Conservation (phyloP, 2,329 filamentous ascomycete species). For the Sclerotinia glacialis region DNA sequence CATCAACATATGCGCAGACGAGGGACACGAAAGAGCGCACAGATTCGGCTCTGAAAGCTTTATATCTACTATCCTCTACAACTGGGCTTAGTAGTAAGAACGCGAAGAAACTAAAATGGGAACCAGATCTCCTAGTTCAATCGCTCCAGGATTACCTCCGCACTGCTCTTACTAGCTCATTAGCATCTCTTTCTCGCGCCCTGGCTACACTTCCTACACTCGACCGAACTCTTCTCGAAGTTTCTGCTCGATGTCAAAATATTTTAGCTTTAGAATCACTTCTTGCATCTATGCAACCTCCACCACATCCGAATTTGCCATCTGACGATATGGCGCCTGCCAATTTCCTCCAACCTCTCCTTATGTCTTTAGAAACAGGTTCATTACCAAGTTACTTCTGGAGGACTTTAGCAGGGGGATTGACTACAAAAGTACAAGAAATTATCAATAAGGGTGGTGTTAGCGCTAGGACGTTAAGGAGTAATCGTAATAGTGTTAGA, state of each 20-base stretch:
- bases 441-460: constrained; percentile 80
- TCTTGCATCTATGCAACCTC: constrained; percentile 64
- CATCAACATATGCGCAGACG: constrained; percentile 58
- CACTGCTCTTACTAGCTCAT: constrained; percentile 73
- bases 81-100: constrained; percentile 44
- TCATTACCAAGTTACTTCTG: constrained; percentile 91
- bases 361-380: constrained; percentile 78
- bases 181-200: constrained; percentile 70
- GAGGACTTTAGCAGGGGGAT: constrained; percentile 76
- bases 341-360: constrained; percentile 67
- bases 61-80: constrained; percentile 79
- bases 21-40: constrained; percentile 75
- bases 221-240: constrained; percentile 77
- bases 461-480: constrained; percentile 73
- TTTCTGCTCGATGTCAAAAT: constrained; percentile 83
- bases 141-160: constrained; percentile 80
- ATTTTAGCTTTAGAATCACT: constrained; percentile 83
- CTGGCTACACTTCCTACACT: constrained; percentile 77
- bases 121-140: constrained; percentile 69
- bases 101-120: constrained; percentile 45
- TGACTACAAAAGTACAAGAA: constrained; percentile 77
- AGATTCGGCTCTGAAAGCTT: constrained; percentile 68
- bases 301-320: constrained; percentile 64
- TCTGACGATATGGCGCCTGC: constrained; percentile 29
- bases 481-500: constrained; percentile 70